phyloP scores from a whole-genome alignment of 1,284 basidiomycete genomes.

The Meira miltonrushii region DNA sequence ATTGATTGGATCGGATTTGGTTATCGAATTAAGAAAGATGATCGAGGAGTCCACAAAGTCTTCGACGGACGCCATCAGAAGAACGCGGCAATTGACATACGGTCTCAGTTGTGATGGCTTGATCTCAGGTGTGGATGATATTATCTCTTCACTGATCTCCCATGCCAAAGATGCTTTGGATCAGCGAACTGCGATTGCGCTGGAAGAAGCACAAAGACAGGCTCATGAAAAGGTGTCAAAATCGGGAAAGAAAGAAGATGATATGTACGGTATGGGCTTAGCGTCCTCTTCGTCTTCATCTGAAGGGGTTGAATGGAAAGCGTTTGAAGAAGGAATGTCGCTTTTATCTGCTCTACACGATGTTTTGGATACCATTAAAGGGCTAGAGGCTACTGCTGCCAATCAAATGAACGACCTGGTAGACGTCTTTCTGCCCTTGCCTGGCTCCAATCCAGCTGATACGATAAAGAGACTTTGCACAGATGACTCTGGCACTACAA shows the following conservation, averaged over 20 bases:
- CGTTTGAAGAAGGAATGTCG: slow-evolving; percentile 8
- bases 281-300: not conserved
- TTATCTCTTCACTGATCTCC: not conserved
- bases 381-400: not conserved
- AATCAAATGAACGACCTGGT: not conserved
- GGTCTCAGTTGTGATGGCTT: not conserved
- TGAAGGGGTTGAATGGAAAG: slow-evolving; percentile 12
- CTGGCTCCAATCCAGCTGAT: not conserved
- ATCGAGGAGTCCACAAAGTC: not conserved
- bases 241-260: not conserved
- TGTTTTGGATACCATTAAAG: not conserved
- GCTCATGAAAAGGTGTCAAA: not conserved
- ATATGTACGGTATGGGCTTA: not conserved
- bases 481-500: slow-evolving; percentile 12
- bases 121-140: not conserved
- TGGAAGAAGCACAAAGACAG: not conserved
- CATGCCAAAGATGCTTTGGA: not conserved
- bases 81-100: not conserved
- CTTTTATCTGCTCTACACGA: not conserved
- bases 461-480: not conserved
- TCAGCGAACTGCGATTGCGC: not conserved
- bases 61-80: not conserved
- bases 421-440: not conserved
- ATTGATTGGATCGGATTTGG: slow-evolving; percentile 4
- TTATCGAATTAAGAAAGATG: not conserved